Base-by-base conservation (phyloP, 75 land plant species). In the Pinus taeda region DNA sequence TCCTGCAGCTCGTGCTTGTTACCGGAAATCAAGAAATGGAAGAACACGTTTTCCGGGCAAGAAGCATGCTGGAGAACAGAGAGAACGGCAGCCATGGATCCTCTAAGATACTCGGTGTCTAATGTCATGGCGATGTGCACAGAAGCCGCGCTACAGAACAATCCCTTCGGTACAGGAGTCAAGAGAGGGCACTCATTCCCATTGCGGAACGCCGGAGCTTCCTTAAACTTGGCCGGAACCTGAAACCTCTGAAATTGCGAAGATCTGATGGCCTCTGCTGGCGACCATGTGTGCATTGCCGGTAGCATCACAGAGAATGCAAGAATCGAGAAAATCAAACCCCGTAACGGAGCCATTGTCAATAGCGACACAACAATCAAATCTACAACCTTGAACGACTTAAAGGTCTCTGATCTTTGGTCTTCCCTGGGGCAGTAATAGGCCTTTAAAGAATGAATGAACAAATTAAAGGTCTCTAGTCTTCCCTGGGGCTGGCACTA, bases 111-210 rank as follows among this genome's bases (percentile, higher is more conserved):
- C 24, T 67, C 81, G 26, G 56, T 70, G 59, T 88, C 90, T 12
- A 88, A 88, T 14, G 98, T 95, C 78, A 95, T 91, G 30, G 98
- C 92, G 57, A 95, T 88, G 76, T 95, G 96, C 15, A 91, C 93
- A 2, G 81, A 59, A 15, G 55, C 56, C 13, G 72, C 12, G 57
- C 75, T 77, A 56, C 85, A 81, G 7, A 60, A 21, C 18, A 12
- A 20, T 4, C 22, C 21, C 3, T 6, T 18, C 62, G n/a, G 62
- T 20, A 4, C 62, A 20, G n/a, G n/a, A n/a, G 22, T 60, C 62
- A 60, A 20, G 62, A 6, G 21, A 18, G 62, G 21, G 22, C 62
- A 60, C 22, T 2, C 62, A 4, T 60, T 60, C 22, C 62, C 62
- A 21, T 60, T 60, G 4, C 62, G 20, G n/a, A 60, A 60, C n/a